A percentile compares a stretch with the other conserved stretches of the same genome.
These are phyloP conservation scores for Tripterygium wilfordii DNA, from an alignment of 177 flowering plant species.

Conservation along the genomic window DNA sequence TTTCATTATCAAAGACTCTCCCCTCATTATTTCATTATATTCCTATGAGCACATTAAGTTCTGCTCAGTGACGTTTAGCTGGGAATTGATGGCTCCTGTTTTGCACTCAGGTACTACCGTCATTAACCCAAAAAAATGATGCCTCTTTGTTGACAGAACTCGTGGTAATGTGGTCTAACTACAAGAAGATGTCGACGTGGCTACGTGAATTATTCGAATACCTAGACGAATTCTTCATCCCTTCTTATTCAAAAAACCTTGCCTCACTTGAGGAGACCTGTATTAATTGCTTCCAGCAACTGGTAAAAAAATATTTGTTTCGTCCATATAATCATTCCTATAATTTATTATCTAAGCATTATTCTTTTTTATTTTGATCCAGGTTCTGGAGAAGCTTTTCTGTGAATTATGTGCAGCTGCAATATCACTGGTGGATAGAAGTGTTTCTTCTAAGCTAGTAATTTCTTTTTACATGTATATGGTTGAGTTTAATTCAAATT, in stretches of 20 bases:
- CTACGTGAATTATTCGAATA: background rate
- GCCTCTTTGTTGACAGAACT: background rate
- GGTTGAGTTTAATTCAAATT: background rate
- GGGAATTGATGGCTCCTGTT: background rate
- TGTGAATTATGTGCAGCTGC: constrained; percentile 7
- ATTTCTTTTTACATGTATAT: background rate
- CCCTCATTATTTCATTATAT: no score
- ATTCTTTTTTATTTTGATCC: no score
- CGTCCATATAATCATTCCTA: background rate
- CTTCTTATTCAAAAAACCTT: background rate
- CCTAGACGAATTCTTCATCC: background rate
- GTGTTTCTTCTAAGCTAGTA: no score
- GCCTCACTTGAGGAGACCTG: background rate
- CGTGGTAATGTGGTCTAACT: background rate
- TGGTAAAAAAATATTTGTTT: background rate
- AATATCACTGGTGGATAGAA: constrained; percentile 14
- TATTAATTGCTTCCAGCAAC: background rate
- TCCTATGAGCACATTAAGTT: no score
- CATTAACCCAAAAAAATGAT: background rate
- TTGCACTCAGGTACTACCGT: constrained; percentile 12
- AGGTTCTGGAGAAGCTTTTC: constrained; percentile 9
- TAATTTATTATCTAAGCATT: background rate
- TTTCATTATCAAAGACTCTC: no score
- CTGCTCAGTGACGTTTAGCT: no score
- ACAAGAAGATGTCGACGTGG: background rate